Evolutionary conservation across 352 stramenopile species (phyloP).

Genomic region (Phytophthora boehmeriae): DNA sequence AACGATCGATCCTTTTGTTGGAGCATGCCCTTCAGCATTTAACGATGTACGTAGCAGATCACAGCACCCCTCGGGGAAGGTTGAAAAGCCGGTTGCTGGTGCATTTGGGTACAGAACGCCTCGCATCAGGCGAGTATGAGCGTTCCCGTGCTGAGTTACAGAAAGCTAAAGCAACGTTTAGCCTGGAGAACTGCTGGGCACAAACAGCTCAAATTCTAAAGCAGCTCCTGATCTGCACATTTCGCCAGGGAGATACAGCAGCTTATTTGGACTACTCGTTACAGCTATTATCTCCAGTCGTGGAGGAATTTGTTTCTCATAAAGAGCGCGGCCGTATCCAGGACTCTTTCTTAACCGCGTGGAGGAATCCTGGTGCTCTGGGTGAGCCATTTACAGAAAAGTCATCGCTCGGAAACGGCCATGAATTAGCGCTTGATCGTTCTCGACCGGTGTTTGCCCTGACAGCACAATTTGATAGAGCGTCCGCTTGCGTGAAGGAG

Average conservation of each 20-base stretch:
- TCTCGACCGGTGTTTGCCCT: constrained; percentile 58
- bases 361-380: constrained; percentile 49
- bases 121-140: constrained; percentile 74
- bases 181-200: constrained; percentile 74
- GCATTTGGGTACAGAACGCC: constrained; percentile 73
- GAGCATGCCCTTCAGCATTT: constrained; percentile 82
- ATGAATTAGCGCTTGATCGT: constrained; percentile 59
- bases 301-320: constrained; percentile 71
- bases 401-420: constrained; percentile 41
- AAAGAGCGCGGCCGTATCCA: constrained; percentile 65
- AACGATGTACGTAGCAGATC: constrained; percentile 66
- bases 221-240: constrained; percentile 76
- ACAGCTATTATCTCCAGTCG: constrained; percentile 73
- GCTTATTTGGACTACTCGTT: constrained; percentile 82
- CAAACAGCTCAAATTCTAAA: constrained; percentile 77
- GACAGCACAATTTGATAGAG: constrained; percentile 60
- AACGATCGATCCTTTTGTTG: constrained; percentile 74
- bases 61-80: constrained; percentile 64
- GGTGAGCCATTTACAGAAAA: constrained; percentile 47
- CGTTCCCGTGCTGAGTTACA: constrained; percentile 67
- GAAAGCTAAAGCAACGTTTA: constrained; percentile 67
- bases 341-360: constrained; percentile 66
- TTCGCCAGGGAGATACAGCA: constrained; percentile 69
- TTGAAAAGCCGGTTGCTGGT: constrained; percentile 81
- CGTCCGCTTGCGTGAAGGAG: constrained; percentile 74